Evolutionary conservation across 169 alveolate species (phyloP), one percentile per base, ranked within the genome.

Genomic region (Theileria orientalis): DNA sequence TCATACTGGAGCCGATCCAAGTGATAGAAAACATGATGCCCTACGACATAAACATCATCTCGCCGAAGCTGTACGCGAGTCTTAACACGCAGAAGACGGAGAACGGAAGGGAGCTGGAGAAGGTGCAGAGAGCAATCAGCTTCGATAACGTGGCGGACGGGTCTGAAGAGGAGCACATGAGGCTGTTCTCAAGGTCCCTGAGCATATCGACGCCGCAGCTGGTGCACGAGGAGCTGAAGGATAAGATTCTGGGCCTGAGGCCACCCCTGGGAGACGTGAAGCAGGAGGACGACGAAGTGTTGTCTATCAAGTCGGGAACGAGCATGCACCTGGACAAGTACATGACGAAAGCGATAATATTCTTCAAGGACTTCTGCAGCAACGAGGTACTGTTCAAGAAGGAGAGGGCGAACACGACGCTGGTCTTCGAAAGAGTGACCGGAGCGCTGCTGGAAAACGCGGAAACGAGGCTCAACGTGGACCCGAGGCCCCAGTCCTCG

Each of bases 11-110:
- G 35, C 44, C 78, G 19, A 70, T 85, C 59, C 87, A 79, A 13
- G 63, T 79, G 19, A 72, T 79, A 5, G 87, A 79, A 35, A 79
- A 79, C 72, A 71, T 79, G 87, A 71, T 79, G 75, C 87, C 87
- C 6, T 72, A 56, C 68, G 87, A 79, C 47, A 51, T 79, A 2
- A 49, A 79, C 27, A 66, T 79, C 27, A 23, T 79, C 41, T 52
- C 62, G 27, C 87, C 87, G 11, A 72, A 62, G 25, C 54, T 76
- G 14, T 79, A 33, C 54, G 75, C 60, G 8, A 37, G 33, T 14
- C 69, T 76, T 51, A 68, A 56, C 29, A 32, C 35, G 25, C 21
- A 71, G 19, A 23, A 62, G n/a, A 2, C 5, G 41, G 14, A 1
- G 25, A 7, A 21, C 21, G 46, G 19, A 7, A 30, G 21, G 27